A percentile compares a stretch with the other conserved stretches of the same genome.
Evolutionary conservation across 345 rosid species (phyloP).

Genomic region (Melastoma malabathricum): DNA sequence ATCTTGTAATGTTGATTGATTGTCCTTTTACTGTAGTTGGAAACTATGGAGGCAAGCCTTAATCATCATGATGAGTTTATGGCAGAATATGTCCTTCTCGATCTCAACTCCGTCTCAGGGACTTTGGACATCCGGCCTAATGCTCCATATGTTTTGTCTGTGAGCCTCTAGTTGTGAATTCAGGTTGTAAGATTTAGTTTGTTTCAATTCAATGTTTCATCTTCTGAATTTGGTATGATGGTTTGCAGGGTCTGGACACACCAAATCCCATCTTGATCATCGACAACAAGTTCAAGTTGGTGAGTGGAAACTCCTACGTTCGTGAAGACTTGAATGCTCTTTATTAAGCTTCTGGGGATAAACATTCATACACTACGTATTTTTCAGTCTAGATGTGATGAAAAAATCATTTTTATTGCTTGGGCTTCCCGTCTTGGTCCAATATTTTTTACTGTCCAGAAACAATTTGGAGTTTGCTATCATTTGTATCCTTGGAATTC

Average conservation of each 20-base stretch:
- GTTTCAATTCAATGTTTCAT: background rate
- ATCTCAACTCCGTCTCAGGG: conserved; percentile 31
- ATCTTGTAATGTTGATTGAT: no score
- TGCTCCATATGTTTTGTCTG: conserved; percentile 37
- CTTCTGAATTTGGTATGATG: background rate
- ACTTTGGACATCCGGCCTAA: conserved; percentile 29
- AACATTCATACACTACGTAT: no score
- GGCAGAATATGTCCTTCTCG: conserved; percentile 42
- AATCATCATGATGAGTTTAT: conserved; percentile 10
- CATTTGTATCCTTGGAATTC: no score
- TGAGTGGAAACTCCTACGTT: conserved; percentile 11
- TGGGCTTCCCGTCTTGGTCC: no score
- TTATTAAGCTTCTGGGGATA: no score
- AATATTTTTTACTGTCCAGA: no score
- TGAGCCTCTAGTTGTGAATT: conserved; percentile 9
- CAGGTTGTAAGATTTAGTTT: background rate
- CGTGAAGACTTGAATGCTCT: no score
- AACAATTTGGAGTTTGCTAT: no score
- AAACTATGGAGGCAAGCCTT: conserved; percentile 23
- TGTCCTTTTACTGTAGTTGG: background rate
- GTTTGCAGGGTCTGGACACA: conserved; percentile 44
- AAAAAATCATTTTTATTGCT: no score
- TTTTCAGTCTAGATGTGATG: no score
- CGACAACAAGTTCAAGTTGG: conserved; percentile 39
- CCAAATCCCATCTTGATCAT: conserved; percentile 37